These are phyloP conservation scores for Sphaerulina musiva DNA, from an alignment of 2,329 filamentous ascomycete genomes.

Conservation along the genomic window DNA sequence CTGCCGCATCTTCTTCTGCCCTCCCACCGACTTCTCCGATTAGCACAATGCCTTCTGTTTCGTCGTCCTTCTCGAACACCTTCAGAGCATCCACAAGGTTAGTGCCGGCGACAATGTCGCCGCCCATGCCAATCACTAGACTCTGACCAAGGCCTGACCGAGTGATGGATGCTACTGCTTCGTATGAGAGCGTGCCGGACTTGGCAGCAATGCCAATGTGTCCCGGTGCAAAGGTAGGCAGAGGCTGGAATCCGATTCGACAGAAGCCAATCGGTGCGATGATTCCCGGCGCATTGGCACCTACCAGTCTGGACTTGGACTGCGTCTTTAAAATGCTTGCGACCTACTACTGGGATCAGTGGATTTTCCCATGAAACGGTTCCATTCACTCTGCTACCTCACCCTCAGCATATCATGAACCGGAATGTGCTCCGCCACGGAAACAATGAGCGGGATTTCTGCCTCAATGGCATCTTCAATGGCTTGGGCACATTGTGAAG, in stretches of 20 bases:
- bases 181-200: constrained; percentile 73
- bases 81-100: constrained; percentile 64
- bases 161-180: constrained; percentile 68
- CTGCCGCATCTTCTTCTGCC: constrained; percentile 64
- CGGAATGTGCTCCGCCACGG: constrained; percentile 74
- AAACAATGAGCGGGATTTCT: constrained; percentile 69
- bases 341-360: constrained; percentile 40
- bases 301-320: constrained; percentile 64
- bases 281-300: constrained; percentile 75
- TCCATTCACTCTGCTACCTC: constrained; percentile 22
- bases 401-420: constrained; percentile 70
- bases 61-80: constrained; percentile 58
- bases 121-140: constrained; percentile 69
- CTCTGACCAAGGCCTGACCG: constrained; percentile 70
- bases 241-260: constrained; percentile 68
- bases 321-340: constrained; percentile 66
- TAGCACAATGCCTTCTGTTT: constrained; percentile 65
- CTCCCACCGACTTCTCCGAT: constrained; percentile 67
- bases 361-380: not conserved
- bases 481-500: constrained; percentile 63
- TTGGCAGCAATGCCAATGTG: constrained; percentile 71
- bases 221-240: constrained; percentile 64
- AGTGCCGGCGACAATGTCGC: constrained; percentile 67
- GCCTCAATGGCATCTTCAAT: constrained; percentile 76
- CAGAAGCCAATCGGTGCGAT: constrained; percentile 67